Conservation (phyloP, 148 eudicot genomes). For the Oxyria digyna region DNA sequence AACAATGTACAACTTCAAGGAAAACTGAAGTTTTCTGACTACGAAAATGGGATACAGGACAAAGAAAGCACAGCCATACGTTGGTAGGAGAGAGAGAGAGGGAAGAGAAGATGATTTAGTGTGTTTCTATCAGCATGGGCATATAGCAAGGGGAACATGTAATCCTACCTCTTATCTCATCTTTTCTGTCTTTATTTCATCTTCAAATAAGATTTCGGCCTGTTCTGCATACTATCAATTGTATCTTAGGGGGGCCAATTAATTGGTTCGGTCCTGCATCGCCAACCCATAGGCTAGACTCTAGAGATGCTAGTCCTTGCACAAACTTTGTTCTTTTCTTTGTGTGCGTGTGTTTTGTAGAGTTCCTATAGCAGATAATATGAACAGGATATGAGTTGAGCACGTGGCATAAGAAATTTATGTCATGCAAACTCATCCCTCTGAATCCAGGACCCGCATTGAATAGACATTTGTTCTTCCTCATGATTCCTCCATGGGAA, state of each 20-base stretch:
- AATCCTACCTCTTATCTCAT: not conserved
- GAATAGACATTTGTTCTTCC: not conserved
- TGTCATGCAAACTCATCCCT: not conserved
- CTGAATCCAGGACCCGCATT: not conserved
- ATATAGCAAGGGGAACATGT: not conserved
- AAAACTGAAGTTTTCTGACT: no score
- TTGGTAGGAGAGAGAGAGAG: no score
- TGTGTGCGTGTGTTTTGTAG: not conserved
- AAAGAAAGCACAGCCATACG: no score
- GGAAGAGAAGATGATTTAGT: no score
- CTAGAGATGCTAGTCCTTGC: no score
- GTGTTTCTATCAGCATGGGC: no score
- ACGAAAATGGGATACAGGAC: no score
- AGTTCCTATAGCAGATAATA: not conserved
- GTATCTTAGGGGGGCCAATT: not conserved
- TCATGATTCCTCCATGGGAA: not conserved
- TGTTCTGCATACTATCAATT: not conserved
- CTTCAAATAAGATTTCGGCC: not conserved
- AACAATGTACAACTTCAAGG: no score
- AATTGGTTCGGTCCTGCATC: not conserved
- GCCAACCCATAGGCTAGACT: no score
- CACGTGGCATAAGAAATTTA: not conserved
- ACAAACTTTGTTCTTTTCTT: no score
- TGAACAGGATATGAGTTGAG: not conserved
- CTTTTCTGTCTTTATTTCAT: not conserved